A percentile compares a stretch with the other conserved stretches of the same genome.
phyloP scores from a whole-genome alignment of 306 rosid species.

The Dicorynia guianensis region DNA sequence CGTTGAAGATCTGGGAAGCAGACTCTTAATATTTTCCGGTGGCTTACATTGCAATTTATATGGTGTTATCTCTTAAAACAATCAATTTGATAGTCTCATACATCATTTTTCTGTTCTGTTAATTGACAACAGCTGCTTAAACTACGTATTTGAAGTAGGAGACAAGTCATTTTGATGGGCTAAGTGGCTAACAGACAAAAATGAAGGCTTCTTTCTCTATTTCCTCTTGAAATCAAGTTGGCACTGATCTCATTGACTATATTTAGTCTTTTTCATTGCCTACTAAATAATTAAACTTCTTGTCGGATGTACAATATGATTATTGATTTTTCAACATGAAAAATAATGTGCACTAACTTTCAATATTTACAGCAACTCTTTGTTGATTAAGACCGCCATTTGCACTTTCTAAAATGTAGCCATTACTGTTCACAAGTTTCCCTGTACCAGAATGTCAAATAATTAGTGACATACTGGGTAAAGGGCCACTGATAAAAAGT shows the following conservation, averaged over 20 bases:
- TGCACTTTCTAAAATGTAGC: conserved; percentile 88
- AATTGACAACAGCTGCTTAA: not conserved
- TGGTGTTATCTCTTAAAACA: not conserved
- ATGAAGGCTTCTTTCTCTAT: not conserved
- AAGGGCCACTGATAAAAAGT: conserved; percentile 1
- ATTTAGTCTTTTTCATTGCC: not conserved
- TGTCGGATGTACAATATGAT: conserved; percentile 3
- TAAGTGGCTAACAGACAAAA: not conserved
- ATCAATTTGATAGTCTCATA: not conserved
- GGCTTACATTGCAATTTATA: not conserved
- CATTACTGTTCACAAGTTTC: conserved; percentile 58
- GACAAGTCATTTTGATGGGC: not conserved
- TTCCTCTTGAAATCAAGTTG: conserved; percentile 1
- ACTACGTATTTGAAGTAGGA: not conserved
- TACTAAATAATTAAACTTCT: not conserved
- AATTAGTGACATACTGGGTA: conserved; percentile 1
- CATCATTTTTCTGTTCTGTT: not conserved
- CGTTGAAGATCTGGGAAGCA: not conserved
- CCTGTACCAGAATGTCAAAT: conserved; percentile 57
- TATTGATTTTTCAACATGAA: conserved; percentile 21
- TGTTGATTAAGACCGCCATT: conserved; percentile 99
- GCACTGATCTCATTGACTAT: not conserved
- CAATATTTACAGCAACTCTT: conserved; percentile 87
- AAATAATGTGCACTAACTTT: conserved; percentile 22
- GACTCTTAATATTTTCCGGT: not conserved